These are phyloP conservation scores for Agaricus sinodeliciosus DNA, from an alignment of 768 basidiomycete species.

Conservation along the genomic window DNA sequence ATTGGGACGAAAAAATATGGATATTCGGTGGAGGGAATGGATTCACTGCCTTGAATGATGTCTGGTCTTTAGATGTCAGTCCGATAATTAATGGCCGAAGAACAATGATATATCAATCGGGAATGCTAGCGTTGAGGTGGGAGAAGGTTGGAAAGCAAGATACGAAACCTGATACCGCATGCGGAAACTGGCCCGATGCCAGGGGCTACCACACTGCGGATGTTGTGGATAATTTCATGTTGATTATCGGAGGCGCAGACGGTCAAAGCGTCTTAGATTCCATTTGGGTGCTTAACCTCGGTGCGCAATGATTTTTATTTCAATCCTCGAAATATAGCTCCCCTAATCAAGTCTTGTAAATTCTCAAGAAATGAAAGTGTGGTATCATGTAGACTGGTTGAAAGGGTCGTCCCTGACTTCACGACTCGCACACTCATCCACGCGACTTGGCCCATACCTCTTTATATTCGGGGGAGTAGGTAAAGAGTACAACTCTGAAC, in stretches of 20 bases:
- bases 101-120: conserved; percentile 11
- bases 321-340: not conserved
- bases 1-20: conserved; percentile 68
- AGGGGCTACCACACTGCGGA: conserved; percentile 92
- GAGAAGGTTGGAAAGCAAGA: conserved; percentile 40
- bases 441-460: conserved; percentile 87
- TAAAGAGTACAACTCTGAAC: conserved; percentile 64
- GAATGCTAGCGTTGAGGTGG: conserved; percentile 24
- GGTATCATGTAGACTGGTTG: not conserved
- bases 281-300: conserved; percentile 79
- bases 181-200: conserved; percentile 49
- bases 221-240: conserved; percentile 76
- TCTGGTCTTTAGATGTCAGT: conserved; percentile 75
- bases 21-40: conserved; percentile 93
- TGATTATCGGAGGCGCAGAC: conserved; percentile 87
- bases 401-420: conserved; percentile 29
- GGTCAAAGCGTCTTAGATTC: conserved; percentile 84
- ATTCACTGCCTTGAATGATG: conserved; percentile 76
- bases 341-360: not conserved
- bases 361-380: not conserved
- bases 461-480: conserved; percentile 90
- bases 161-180: not conserved
- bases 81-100: conserved; percentile 19
- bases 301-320: conserved; percentile 36
- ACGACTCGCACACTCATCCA: conserved; percentile 78